These are phyloP conservation scores for Puccinia triticina DNA, from an alignment of 1,284 basidiomycete species.

Conservation along the genomic window DNA sequence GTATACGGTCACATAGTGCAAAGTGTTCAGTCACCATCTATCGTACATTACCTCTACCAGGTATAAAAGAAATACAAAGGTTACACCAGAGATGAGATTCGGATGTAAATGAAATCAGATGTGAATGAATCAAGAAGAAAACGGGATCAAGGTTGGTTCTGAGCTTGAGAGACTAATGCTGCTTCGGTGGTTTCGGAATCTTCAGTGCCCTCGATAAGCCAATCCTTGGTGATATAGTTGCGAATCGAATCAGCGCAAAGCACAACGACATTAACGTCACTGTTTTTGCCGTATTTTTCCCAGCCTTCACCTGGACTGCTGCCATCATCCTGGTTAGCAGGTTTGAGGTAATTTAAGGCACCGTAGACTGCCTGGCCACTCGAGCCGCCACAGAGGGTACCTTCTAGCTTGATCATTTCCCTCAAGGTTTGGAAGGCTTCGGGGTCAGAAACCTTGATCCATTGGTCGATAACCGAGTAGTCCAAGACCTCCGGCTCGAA, in stretches of 20 bases:
- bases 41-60: too few species aligned
- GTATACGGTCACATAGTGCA: too few species aligned
- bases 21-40: too few species aligned
- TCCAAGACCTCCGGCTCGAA: slow-evolving; percentile 79
- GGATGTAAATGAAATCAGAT: too few species aligned
- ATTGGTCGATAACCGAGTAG: slow-evolving; percentile 65
- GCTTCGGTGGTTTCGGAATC: slow-evolving; percentile 43
- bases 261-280: slow-evolving; percentile 83
- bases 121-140: too few species aligned
- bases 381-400: slow-evolving; percentile 86
- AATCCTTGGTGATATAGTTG: slow-evolving; percentile 89
- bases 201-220: slow-evolving; percentile 57
- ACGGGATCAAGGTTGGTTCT: neutral
- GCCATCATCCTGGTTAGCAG: slow-evolving; percentile 29
- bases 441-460: slow-evolving; percentile 84
- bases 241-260: slow-evolving; percentile 89
- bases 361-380: slow-evolving; percentile 82
- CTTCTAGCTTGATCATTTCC: slow-evolving; percentile 81
- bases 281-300: slow-evolving; percentile 68
- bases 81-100: too few species aligned
- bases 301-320: slow-evolving; percentile 66
- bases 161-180: slow-evolving; percentile 13
- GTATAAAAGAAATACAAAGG: too few species aligned
- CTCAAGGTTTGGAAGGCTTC: slow-evolving; percentile 78
- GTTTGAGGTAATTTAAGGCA: slow-evolving; percentile 74